phyloP scores from a whole-genome alignment of 306 rosid genomes.

The Prunus dulcis region DNA sequence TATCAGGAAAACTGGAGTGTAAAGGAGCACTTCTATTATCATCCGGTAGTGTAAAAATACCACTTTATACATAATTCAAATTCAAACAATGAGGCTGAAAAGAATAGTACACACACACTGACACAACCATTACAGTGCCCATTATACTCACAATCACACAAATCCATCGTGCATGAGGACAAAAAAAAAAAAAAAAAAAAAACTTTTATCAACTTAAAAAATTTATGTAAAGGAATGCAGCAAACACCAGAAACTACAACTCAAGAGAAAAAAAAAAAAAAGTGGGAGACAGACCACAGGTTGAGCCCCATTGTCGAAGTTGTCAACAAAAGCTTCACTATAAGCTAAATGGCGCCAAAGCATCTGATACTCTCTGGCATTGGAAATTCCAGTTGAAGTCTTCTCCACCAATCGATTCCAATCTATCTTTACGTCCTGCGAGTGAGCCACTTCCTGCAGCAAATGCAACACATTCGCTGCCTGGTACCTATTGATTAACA shows the following conservation, averaged over 20 bases:
- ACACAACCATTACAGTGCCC: background rate
- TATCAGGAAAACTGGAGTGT: background rate
- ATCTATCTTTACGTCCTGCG: constrained; percentile 48
- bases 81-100: background rate
- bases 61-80: background rate
- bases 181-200: background rate
- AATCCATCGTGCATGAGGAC: background rate
- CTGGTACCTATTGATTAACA: constrained; percentile 45
- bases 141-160: background rate
- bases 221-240: background rate
- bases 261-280: background rate
- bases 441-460: constrained; percentile 65
- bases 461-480: constrained; percentile 50
- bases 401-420: constrained; percentile 72
- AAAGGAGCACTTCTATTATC: background rate
- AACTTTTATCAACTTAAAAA: background rate
- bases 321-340: constrained; percentile 39
- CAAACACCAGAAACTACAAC: background rate
- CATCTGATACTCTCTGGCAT: constrained; percentile 85
- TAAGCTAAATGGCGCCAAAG: constrained; percentile 94
- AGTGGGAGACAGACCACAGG: constrained; percentile 53
- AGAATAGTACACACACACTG: background rate
- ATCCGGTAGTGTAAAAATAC: background rate
- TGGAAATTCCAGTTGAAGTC: constrained; percentile 74
- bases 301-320: constrained; percentile 37